Evolutionary conservation across 805 yeast species (phyloP).

Genomic region (Candida takata): DNA sequence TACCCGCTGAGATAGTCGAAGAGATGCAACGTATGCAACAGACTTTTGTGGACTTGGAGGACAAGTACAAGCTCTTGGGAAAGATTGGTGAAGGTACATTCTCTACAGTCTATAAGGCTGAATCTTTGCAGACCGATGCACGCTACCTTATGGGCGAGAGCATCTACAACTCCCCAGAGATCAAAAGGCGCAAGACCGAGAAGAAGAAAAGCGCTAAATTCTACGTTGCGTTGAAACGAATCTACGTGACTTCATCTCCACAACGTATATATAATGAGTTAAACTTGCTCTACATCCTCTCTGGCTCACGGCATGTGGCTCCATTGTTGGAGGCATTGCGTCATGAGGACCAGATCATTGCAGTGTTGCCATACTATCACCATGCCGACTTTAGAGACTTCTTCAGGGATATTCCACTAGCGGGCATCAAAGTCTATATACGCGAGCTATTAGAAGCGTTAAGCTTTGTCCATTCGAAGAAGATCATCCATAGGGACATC

Average conservation of each 20-base stretch:
- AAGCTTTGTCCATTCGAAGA: conserved; percentile 57
- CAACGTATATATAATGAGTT: conserved; percentile 85
- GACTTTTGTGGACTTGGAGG: conserved; percentile 44
- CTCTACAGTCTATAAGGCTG: conserved; percentile 76
- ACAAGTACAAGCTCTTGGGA: conserved; percentile 28
- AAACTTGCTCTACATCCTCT: conserved; percentile 59
- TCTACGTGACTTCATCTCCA: conserved; percentile 94
- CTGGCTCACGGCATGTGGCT: conserved; percentile 70
- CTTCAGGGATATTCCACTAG: conserved; percentile 69
- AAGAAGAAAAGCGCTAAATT: conserved; percentile 27
- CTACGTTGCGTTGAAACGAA: conserved; percentile 82
- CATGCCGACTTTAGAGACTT: conserved; percentile 88
- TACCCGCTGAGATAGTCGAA: conserved; percentile 45
- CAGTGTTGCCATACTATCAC: conserved; percentile 84
- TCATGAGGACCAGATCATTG: conserved; percentile 85
- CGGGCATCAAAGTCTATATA: conserved; percentile 77
- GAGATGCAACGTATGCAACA: conserved; percentile 50
- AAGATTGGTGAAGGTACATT: conserved; percentile 84
- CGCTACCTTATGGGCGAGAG: conserved; percentile 28
- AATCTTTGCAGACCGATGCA: conserved; percentile 33
- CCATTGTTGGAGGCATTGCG: conserved; percentile 86
- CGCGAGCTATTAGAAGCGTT: conserved; percentile 70
- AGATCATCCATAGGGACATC: conserved; percentile 71
- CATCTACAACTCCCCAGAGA: conserved; percentile 27
- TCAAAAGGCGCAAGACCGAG: conserved; percentile 22